Percentiles rank a stretch among this genome's conserved stretches.
phyloP scores from a whole-genome alignment of 1,139 yeast genomes.

The Pichia sp. region DNA sequence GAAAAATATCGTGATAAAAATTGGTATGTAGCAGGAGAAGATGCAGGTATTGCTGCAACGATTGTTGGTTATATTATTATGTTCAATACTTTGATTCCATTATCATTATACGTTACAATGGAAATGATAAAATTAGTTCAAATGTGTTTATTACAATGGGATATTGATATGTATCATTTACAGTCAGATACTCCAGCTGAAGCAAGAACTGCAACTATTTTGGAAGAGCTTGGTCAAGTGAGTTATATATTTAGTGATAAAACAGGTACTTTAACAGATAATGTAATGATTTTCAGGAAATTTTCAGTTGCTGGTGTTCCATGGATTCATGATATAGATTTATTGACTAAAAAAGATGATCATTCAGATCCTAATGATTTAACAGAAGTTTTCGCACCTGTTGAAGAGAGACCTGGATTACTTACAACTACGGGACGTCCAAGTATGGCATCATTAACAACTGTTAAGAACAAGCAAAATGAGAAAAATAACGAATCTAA shows the following conservation, averaged over 20 bases:
- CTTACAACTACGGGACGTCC: conserved; percentile 42
- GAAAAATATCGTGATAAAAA: conserved; percentile 37
- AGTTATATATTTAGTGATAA: conserved; percentile 92
- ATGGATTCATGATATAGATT: conserved; percentile 77
- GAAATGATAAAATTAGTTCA: conserved; percentile 90
- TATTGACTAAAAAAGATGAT: conserved; percentile 26
- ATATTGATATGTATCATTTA: conserved; percentile 88
- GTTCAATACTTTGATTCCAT: conserved; percentile 93
- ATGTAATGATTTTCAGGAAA: conserved; percentile 78
- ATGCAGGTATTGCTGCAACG: conserved; percentile 85
- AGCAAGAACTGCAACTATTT: conserved; percentile 89
- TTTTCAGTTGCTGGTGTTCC: conserved; percentile 80
- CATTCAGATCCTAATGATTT: conserved; percentile 13
- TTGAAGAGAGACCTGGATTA: conserved; percentile 21
- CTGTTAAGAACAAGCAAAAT: conserved; percentile 25
- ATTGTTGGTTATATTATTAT: conserved; percentile 93
- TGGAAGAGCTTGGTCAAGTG: conserved; percentile 96
- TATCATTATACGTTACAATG: conserved; percentile 92
- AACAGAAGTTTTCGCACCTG: conserved; percentile 10
- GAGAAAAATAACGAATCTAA: conserved; percentile 7
- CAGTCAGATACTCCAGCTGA: conserved; percentile 87
- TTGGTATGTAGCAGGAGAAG: conserved; percentile 71
- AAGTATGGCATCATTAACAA: conserved; percentile 37
- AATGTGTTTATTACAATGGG: conserved; percentile 72
- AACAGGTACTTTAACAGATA: conserved; percentile 94